phyloP scores from a whole-genome alignment of 2,329 filamentous ascomycete genomes.

The Epichloe gansuensis region DNA sequence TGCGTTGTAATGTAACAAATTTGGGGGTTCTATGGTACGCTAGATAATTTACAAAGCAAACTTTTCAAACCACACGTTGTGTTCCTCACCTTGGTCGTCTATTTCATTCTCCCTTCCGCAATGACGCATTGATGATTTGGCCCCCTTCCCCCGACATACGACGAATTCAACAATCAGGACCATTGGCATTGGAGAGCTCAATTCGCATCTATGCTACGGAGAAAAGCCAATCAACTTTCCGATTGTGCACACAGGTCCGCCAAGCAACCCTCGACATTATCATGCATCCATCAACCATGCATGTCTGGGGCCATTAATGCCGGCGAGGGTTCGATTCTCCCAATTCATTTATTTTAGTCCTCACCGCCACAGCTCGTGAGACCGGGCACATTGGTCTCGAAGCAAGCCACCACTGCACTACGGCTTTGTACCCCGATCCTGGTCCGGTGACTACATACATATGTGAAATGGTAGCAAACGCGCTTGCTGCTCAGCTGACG shows the following conservation, averaged over 20 bases:
- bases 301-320: background rate
- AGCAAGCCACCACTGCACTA: background rate
- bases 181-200: no score
- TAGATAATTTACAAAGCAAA: no score
- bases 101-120: no score
- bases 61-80: no score
- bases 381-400: background rate
- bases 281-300: background rate
- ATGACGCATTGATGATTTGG: no score
- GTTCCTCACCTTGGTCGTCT: no score
- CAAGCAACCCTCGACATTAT: background rate
- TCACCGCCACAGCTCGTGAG: conserved; percentile 2
- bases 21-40: no score
- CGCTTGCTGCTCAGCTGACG: background rate
- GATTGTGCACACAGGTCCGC: background rate
- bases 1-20: background rate
- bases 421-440: background rate
- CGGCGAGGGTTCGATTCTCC: background rate
- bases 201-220: no score
- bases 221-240: no score
- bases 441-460: background rate
- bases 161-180: no score
- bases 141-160: no score
- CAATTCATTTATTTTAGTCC: background rate
- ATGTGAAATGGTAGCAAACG: background rate